phyloP scores from a whole-genome alignment of 257 asterid species.

The Solanum dulcamara region DNA sequence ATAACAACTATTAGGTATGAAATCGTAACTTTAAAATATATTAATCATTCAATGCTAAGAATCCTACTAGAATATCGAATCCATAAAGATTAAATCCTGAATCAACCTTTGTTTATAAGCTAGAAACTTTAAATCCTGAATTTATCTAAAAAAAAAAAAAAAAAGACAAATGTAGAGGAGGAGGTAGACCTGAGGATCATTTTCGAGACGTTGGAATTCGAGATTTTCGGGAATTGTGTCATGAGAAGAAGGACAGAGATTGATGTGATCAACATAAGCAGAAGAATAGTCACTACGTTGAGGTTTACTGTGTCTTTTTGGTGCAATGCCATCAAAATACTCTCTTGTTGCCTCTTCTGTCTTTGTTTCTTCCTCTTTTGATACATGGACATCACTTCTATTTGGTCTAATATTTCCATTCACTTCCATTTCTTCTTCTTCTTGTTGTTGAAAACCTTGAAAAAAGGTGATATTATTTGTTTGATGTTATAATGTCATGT shows the following conservation, averaged over 20 bases:
- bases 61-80: too few relatives aligned
- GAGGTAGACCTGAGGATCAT: conserved; percentile 40
- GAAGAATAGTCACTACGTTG: conserved; percentile 78
- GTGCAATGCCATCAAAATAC: conserved; percentile 60
- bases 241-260: not conserved
- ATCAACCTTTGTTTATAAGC: too few relatives aligned
- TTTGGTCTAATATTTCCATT: conserved; percentile 20
- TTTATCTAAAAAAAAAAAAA: not conserved
- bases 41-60: not conserved
- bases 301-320: conserved; percentile 85
- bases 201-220: conserved; percentile 58
- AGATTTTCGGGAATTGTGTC: conserved; percentile 38
- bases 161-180: not conserved
- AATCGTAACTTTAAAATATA: not conserved
- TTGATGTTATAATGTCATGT: not conserved
- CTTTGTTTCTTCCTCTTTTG: conserved; percentile 49
- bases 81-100: too few relatives aligned
- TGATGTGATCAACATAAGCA: conserved; percentile 25
- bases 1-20: not conserved
- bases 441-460: not conserved
- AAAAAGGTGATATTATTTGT: not conserved
- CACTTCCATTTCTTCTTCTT: not conserved
- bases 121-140: not conserved
- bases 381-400: conserved; percentile 71
- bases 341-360: conserved; percentile 51